phyloP scores from a whole-genome alignment of 2,329 filamentous ascomycete species.

The Ophiostoma angusticollis region DNA sequence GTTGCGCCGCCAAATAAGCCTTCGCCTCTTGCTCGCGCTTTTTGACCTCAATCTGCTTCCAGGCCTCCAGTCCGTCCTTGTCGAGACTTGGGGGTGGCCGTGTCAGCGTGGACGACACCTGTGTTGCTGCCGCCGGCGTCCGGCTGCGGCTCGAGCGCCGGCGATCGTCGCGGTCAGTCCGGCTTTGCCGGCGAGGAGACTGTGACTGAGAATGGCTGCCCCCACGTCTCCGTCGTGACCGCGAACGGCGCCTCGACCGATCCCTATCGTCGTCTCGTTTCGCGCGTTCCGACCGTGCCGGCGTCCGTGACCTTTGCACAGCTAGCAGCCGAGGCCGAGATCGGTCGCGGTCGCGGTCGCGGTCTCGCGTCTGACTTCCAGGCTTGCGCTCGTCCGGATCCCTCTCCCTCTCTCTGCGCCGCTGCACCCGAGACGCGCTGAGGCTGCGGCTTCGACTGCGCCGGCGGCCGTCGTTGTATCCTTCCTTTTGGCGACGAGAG shows the following conservation, averaged over 20 bases:
- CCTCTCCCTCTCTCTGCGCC: conserved; percentile 1
- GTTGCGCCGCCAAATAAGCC: conserved; percentile 48
- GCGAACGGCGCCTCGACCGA: neutral
- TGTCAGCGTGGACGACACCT: conserved; percentile 11
- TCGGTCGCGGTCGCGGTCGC: conserved; percentile 4
- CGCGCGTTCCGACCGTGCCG: conserved; percentile 2
- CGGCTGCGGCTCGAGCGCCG: conserved; percentile 28
- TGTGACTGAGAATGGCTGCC: conserved; percentile 16
- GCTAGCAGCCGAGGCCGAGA: neutral
- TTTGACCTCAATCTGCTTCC: conserved; percentile 49
- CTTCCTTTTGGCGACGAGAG: too few relatives aligned
- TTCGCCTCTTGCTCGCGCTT: conserved; percentile 52
- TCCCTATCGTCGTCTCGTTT: conserved; percentile 1
- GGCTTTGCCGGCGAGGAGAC: too few relatives aligned
- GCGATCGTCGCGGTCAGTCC: too few relatives aligned
- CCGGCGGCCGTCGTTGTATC: too few relatives aligned
- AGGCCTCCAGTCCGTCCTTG: conserved; percentile 38
- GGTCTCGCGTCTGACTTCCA: conserved; percentile 1
- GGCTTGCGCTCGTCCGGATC: conserved; percentile 5
- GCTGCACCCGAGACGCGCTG: too few relatives aligned
- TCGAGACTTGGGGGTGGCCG: conserved; percentile 28
- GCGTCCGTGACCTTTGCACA: too few relatives aligned
- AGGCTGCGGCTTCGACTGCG: conserved; percentile 1
- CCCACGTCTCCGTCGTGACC: conserved; percentile 18
- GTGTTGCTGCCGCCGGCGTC: conserved; percentile 17